Percentiles rank a stretch among this genome's conserved stretches.
These are phyloP conservation scores for Antitrichia curtipendula DNA, from an alignment of 225 moss, liverwort and hornwort genomes.

Conservation along the genomic window DNA sequence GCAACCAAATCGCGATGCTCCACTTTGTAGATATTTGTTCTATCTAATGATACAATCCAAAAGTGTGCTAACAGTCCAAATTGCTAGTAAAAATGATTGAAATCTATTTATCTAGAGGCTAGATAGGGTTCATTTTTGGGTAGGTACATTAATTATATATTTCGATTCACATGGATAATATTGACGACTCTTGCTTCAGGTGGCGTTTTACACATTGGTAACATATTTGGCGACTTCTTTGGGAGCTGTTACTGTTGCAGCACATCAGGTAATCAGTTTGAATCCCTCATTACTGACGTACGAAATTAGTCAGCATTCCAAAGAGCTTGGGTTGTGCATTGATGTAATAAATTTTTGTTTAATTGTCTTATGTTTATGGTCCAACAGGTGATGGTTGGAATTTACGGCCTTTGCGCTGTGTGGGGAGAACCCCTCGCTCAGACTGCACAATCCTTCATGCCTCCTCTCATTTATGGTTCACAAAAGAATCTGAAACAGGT, in stretches of 20 bases:
- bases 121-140: neutral
- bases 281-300: neutral
- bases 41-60: neutral
- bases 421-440: conserved; percentile 82
- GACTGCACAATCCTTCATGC: conserved; percentile 95
- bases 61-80: neutral
- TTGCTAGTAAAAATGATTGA: neutral
- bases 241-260: conserved; percentile 68
- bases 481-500: conserved; percentile 78
- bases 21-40: neutral
- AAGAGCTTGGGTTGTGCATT: neutral
- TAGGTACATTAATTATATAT: neutral
- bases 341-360: neutral
- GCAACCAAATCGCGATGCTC: neutral
- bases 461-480: conserved; percentile 62
- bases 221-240: conserved; percentile 81
- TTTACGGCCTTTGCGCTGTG: conserved; percentile 70
- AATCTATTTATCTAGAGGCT: neutral
- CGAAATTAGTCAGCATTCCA: neutral
- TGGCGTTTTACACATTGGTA: conserved; percentile 71
- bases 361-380: neutral
- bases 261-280: conserved; percentile 48
- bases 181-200: conserved; percentile 15
- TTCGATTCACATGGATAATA: neutral
- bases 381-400: conserved; percentile 77